A percentile compares a stretch with the other conserved stretches of the same genome.
These are phyloP conservation scores for Fusarium anthophilum DNA, from an alignment of 2,329 filamentous ascomycete genomes.

Conservation along the genomic window DNA sequence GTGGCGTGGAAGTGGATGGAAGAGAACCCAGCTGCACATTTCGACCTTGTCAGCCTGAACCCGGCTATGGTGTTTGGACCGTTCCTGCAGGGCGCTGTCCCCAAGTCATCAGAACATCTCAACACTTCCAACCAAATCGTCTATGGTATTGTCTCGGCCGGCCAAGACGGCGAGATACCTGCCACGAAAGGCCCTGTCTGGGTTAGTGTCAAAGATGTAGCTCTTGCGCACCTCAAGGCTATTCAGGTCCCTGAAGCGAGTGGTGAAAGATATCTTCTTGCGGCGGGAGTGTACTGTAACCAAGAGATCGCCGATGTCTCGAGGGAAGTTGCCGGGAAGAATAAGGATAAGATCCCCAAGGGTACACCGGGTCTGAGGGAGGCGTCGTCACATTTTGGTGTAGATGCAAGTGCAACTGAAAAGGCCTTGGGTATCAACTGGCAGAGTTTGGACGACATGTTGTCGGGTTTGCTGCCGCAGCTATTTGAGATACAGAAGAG, in stretches of 20 bases:
- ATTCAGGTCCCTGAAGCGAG: conserved; percentile 1
- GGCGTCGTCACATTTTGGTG: neutral
- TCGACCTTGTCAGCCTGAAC: neutral
- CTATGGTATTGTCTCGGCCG: neutral
- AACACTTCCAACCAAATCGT: conserved; percentile 11
- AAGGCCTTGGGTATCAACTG: neutral
- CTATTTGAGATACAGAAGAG: neutral
- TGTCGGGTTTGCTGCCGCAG: neutral
- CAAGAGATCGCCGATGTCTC: conserved; percentile 1
- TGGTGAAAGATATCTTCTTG: conserved; percentile 5
- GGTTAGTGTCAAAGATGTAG: conserved; percentile 4
- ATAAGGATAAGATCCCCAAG: neutral
- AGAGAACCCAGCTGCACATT: neutral
- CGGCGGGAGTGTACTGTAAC: neutral
- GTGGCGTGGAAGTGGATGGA: conserved; percentile 10
- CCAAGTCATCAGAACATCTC: neutral
- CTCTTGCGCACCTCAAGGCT: neutral
- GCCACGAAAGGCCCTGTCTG: neutral
- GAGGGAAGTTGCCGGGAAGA: neutral
- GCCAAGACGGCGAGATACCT: neutral
- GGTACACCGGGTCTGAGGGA: neutral
- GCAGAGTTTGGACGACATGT: neutral
- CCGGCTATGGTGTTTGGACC: conserved; percentile 11
- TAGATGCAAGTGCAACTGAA: conserved; percentile 2
- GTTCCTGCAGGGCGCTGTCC: neutral